Percentiles rank a stretch among this genome's conserved stretches.
Conservation (phyloP, 805 yeast genomes). For the Cyberlindnera xishuangbannaensis region DNA sequence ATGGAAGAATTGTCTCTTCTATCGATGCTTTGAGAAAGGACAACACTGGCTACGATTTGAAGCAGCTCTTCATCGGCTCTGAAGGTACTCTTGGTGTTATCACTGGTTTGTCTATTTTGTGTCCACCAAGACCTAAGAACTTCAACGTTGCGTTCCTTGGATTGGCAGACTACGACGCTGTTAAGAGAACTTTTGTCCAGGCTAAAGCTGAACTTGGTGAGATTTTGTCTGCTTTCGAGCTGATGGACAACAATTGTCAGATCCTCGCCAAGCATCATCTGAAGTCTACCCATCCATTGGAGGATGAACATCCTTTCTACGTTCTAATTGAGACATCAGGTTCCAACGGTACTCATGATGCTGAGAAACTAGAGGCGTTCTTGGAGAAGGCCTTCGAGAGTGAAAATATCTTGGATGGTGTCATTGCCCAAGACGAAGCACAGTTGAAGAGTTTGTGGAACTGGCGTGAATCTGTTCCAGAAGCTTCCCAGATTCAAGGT, state of each 20-base stretch:
- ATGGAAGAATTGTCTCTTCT: conserved; percentile 76
- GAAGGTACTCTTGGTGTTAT: conserved; percentile 91
- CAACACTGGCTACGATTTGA: conserved; percentile 91
- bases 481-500: conserved; percentile 77
- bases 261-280: conserved; percentile 55
- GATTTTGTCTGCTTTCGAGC: conserved; percentile 87
- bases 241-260: conserved; percentile 79
- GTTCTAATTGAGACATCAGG: conserved; percentile 95
- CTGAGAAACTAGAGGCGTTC: conserved; percentile 79
- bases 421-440: conserved; percentile 91
- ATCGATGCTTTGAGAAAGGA: conserved; percentile 87
- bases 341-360: conserved; percentile 88
- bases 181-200: conserved; percentile 69
- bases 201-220: conserved; percentile 80
- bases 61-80: conserved; percentile 88
- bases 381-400: conserved; percentile 80
- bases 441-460: conserved; percentile 82
- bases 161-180: conserved; percentile 74
- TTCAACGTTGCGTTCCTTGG: conserved; percentile 88
- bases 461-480: conserved; percentile 95
- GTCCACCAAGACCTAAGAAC: conserved; percentile 84
- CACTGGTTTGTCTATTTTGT: conserved; percentile 83
- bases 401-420: conserved; percentile 86
- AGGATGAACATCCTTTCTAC: conserved; percentile 79
- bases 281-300: conserved; percentile 69